phyloP scores from a whole-genome alignment of 257 asterid species.

The Thymus mandschuricus region DNA sequence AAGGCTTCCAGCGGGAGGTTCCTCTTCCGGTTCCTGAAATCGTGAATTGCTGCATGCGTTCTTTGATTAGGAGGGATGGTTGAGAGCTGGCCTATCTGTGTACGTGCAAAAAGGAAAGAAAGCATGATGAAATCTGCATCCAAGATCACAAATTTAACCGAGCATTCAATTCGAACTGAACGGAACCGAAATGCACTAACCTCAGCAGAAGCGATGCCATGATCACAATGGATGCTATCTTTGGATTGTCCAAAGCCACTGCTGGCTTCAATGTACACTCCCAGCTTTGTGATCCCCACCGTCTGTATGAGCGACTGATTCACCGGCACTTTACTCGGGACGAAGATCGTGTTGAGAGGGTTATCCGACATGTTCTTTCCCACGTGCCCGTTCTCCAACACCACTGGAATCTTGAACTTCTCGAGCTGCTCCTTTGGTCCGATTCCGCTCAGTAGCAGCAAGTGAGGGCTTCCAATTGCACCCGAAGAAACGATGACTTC shows the following conservation, averaged over 20 bases:
- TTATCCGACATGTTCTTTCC: constrained; percentile 88
- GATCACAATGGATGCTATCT: constrained; percentile 75
- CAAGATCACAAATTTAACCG: neutral
- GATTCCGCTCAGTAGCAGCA: constrained; percentile 84
- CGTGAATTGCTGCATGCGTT: constrained; percentile 54
- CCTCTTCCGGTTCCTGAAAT: constrained; percentile 45
- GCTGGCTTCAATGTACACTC: constrained; percentile 95
- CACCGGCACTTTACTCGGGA: constrained; percentile 64
- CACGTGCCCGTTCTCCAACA: constrained; percentile 66
- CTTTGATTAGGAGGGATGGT: constrained; percentile 73
- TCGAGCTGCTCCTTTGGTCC: constrained; percentile 78
- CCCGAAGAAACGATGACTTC: constrained; percentile 80
- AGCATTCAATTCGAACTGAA: neutral
- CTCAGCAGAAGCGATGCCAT: constrained; percentile 93
- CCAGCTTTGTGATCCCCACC: constrained; percentile 86
- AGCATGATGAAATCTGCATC: neutral
- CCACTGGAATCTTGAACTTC: constrained; percentile 64
- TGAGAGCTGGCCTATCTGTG: constrained; percentile 84
- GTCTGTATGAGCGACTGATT: constrained; percentile 79
- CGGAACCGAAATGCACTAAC: constrained; percentile 34
- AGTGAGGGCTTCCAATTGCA: constrained; percentile 98
- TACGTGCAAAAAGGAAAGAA: neutral
- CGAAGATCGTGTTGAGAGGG: constrained; percentile 83
- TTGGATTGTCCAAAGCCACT: constrained; percentile 85
- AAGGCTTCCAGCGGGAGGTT: constrained; percentile 40